Base-by-base conservation (phyloP, 2,329 filamentous ascomycete genomes). In the Biscogniauxia marginata region DNA sequence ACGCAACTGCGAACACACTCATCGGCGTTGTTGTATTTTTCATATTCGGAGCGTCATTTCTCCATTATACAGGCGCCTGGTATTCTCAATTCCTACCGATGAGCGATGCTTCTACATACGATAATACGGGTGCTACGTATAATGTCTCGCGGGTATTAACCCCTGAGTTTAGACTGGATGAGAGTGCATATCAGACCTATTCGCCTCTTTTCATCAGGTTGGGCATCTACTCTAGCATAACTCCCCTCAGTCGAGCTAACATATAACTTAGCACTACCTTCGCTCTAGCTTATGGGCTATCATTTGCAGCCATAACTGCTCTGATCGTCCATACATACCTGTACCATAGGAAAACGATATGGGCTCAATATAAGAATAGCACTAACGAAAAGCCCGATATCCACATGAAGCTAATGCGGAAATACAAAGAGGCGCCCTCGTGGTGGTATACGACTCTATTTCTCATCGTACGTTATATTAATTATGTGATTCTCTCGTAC, bases 1-100 rank as follows among this genome's bases (percentile, higher is more conserved):
- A 87, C 67, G 88, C 87, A 7, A 90, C 90, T 61, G 86, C 84
- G 55, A 91, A 91, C 67, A 89, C 86, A 0, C 70, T 89, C 44
- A 83, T 90, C 30, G 87, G 87, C 16, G 82, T 90, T 23, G 76
- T 88, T 1, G 22, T 81, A 1, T 90, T 88, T 67, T 89, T 84
- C 67, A 79, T 89, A 56, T 70, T 88, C n/a, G 71, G 80, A 3
- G 77, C 83, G 1, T 76, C 81, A 0, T 73, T 79, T 4, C 72
- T 91, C 18, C 87, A 91, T 68, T 92, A 86, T 67, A 81, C 77
- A 6, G 84, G 84, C 8, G 74, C 78, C 0, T 91, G 86, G 84
- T 90, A 86, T 64, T 78, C 78, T 3, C 70, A 81, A 55, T 90
- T 82, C 65, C 70, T 90, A 11, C 86, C 87, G 3, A 90, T 90